Evolutionary conservation across 1,284 basidiomycete genomes (phyloP).

Genomic region (Cryptococcus floricola): DNA sequence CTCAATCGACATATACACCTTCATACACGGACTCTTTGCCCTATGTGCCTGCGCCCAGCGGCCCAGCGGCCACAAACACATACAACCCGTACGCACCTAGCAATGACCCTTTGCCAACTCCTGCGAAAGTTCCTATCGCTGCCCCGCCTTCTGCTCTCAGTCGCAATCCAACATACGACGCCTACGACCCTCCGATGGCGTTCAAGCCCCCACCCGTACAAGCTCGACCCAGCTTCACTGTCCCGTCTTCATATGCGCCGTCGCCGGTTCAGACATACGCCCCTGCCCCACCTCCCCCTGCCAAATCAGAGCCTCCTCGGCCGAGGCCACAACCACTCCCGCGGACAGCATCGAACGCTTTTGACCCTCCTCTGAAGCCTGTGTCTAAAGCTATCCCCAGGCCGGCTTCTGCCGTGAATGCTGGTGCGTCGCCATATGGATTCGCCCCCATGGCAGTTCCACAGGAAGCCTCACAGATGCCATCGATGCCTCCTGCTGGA

Average conservation of each 20-base stretch:
- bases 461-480: constrained; percentile 5
- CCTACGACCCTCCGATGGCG: neutral
- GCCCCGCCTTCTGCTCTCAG: neutral
- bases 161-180: neutral
- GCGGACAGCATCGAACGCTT: constrained; percentile 42
- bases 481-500: constrained; percentile 10
- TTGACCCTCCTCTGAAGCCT: constrained; percentile 43
- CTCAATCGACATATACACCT: constrained; percentile 8
- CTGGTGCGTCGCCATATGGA: constrained; percentile 9
- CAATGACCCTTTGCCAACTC: neutral
- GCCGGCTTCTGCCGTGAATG: constrained; percentile 16
- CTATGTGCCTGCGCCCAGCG: constrained; percentile 7
- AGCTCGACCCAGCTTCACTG: no score
- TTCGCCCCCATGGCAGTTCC: constrained; percentile 7
- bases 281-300: constrained; percentile 2
- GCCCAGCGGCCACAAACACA: constrained; percentile 25
- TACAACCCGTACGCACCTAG: constrained; percentile 19
- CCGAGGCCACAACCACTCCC: constrained; percentile 12
- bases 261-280: constrained; percentile 9
- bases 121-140: neutral
- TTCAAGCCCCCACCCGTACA: constrained; percentile 1
- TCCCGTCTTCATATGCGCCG: no score
- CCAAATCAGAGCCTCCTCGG: constrained; percentile 16
- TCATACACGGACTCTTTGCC: constrained; percentile 3
- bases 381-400: constrained; percentile 38